These are phyloP conservation scores for Betula pendula DNA, from an alignment of 306 rosid species.

Conservation along the genomic window DNA sequence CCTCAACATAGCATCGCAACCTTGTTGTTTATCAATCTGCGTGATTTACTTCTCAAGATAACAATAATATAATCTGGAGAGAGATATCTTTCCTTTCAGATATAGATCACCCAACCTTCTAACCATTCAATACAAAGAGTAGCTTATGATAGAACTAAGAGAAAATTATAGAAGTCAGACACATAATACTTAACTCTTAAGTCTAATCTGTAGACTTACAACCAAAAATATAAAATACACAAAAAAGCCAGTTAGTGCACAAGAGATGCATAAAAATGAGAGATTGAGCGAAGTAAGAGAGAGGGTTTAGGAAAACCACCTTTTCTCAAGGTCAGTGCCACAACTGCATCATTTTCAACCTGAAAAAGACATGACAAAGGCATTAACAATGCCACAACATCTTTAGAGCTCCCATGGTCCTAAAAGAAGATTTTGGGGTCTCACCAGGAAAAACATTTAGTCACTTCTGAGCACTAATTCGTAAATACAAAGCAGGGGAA, in stretches of 20 bases:
- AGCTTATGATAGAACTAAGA: neutral
- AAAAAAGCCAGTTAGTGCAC: neutral
- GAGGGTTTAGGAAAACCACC: slow-evolving; percentile 40
- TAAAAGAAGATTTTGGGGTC: neutral
- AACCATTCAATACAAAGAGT: neutral
- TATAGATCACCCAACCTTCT: neutral
- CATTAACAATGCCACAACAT: slow-evolving; percentile 8
- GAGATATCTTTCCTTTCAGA: neutral
- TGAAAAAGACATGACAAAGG: slow-evolving; percentile 29
- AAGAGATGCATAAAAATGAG: neutral
- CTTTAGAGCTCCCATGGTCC: neutral
- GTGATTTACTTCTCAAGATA: neutral
- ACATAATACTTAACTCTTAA: neutral
- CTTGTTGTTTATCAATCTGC: neutral
- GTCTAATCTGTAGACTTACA: too few relatives aligned
- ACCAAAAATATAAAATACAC: neutral
- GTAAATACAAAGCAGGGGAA: neutral
- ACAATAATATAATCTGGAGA: neutral
- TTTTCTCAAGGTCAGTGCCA: slow-evolving; percentile 83
- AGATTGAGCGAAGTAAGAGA: neutral
- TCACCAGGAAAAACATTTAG: neutral
- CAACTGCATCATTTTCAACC: slow-evolving; percentile 88
- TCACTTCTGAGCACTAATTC: neutral
- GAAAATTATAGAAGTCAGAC: neutral
- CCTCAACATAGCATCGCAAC: neutral